Base-by-base conservation (phyloP, 306 rosid genomes). In the Acacia melanoxylon region DNA sequence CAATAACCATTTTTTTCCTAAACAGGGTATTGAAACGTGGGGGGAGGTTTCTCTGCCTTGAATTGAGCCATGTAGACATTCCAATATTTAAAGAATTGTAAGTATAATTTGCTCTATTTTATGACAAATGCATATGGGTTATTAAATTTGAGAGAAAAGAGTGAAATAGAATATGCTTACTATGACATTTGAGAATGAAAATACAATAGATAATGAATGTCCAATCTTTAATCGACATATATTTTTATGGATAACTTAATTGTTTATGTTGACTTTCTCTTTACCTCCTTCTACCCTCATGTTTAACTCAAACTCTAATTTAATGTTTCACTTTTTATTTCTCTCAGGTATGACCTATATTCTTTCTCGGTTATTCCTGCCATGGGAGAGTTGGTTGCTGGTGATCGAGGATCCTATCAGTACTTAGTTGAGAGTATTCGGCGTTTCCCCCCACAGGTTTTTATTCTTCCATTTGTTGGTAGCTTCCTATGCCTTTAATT, bases 1-100 rank as follows among this genome's bases (percentile, higher is more conserved):
- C 35, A 69, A 44, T 58, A 54, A 58, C 77, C 22, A 17, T 45
- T 41, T 35, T 37, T 85, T 81, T 40, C 4, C 81, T 82, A 48
- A 79, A 78, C 83, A 93, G 97, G 92, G 97, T 95, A 52, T 85
- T 95, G 85, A 95, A 87, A 87, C 83, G 83, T 2, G 99, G 99
- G 67, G 99, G 98, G 81, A 91, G 99, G 86, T 93, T 93, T 86
- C 92, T 93, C 76, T 95, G 98, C 79, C 99, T 95, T 81, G 99
- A 93, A 88, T 90, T 95, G 83, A 93, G 97, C 89, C 99, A 93
- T 83, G 97, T 93, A 65, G 94, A 83, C 24, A 77, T 84, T 82
- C 99, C 97, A 14, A 35, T 93, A 69, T 90, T 93, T 79, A 95
- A 93, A 86, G 91, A 95, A 54, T 83, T 95, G 98, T 95, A 89